Conservation (phyloP, 1,284 basidiomycete genomes). For the Cronartium quercuum region DNA sequence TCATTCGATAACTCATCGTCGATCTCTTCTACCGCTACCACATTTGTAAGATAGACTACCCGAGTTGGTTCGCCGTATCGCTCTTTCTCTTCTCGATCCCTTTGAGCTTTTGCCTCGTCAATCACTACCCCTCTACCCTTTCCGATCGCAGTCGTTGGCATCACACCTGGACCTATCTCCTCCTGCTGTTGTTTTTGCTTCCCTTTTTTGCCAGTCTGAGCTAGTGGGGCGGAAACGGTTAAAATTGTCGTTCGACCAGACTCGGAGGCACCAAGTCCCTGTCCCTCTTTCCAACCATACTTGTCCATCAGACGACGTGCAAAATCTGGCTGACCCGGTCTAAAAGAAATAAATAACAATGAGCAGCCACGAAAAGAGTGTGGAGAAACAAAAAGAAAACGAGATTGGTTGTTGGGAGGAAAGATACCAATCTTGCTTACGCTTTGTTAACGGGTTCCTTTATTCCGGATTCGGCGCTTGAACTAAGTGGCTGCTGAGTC, state of each 20-base stretch:
- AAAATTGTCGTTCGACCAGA: slow-evolving; percentile 81
- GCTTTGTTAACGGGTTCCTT: slow-evolving; percentile 25
- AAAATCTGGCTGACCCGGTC: slow-evolving; percentile 56
- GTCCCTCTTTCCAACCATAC: slow-evolving; percentile 88
- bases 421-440: slow-evolving; percentile 6
- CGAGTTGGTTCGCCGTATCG: slow-evolving; percentile 75
- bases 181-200: slow-evolving; percentile 46
- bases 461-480: background rate
- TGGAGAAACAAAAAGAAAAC: background rate
- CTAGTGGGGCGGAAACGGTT: slow-evolving; percentile 57
- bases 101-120: slow-evolving; percentile 34
- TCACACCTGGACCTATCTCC: slow-evolving; percentile 40
- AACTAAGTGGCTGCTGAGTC: background rate
- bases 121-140: slow-evolving; percentile 38
- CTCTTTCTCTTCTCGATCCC: slow-evolving; percentile 37
- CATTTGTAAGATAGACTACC: slow-evolving; percentile 78
- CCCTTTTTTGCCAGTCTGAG: slow-evolving; percentile 48
- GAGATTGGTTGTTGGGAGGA: background rate
- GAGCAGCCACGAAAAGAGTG: background rate
- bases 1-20: slow-evolving; percentile 80
- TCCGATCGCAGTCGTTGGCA: slow-evolving; percentile 3
- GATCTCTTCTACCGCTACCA: slow-evolving; percentile 75
- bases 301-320: slow-evolving; percentile 78
- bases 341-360: background rate
- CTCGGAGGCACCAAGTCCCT: slow-evolving; percentile 75